Percentiles rank a stretch among this genome's conserved stretches.
phyloP scores from a whole-genome alignment of 805 yeast species.

The Saccharomyces kudriavzevii region DNA sequence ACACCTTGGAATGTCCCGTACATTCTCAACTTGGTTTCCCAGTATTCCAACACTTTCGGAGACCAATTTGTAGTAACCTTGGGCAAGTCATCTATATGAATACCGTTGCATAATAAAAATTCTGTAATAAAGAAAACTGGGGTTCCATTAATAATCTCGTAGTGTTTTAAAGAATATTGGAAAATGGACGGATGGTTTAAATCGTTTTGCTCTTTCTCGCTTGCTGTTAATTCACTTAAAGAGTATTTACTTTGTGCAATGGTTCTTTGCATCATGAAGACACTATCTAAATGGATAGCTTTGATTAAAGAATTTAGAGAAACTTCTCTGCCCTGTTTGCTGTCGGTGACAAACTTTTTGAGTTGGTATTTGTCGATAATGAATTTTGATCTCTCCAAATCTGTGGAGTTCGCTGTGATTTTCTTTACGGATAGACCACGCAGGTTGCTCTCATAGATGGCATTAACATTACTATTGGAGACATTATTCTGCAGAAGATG shows the following conservation, averaged over 20 bases:
- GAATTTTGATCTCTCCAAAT: slow-evolving; percentile 46
- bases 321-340: slow-evolving; percentile 7
- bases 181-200: slow-evolving; percentile 22
- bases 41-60: slow-evolving; percentile 43
- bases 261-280: slow-evolving; percentile 16
- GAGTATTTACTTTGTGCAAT: slow-evolving; percentile 15
- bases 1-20: slow-evolving; percentile 8
- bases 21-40: slow-evolving; percentile 39
- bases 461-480: slow-evolving; percentile 48
- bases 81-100: slow-evolving; percentile 35
- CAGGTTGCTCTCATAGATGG: slow-evolving; percentile 47
- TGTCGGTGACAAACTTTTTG: slow-evolving; percentile 33
- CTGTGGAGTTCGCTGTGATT: slow-evolving; percentile 31
- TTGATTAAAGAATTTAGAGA: slow-evolving; percentile 38
- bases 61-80: slow-evolving; percentile 31
- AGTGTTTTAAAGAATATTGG: slow-evolving; percentile 49
- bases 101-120: slow-evolving; percentile 49
- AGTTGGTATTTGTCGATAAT: slow-evolving; percentile 58
- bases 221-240: slow-evolving; percentile 9
- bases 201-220: slow-evolving; percentile 7
- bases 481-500: slow-evolving; percentile 47
- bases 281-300: slow-evolving; percentile 44
- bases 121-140: slow-evolving; percentile 47
- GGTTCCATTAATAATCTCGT: slow-evolving; percentile 20
- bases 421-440: slow-evolving; percentile 14